Percentiles rank a stretch among this genome's conserved stretches.
Conservation (phyloP, 1,284 basidiomycete species). For the Ceratobasidium sp. region DNA sequence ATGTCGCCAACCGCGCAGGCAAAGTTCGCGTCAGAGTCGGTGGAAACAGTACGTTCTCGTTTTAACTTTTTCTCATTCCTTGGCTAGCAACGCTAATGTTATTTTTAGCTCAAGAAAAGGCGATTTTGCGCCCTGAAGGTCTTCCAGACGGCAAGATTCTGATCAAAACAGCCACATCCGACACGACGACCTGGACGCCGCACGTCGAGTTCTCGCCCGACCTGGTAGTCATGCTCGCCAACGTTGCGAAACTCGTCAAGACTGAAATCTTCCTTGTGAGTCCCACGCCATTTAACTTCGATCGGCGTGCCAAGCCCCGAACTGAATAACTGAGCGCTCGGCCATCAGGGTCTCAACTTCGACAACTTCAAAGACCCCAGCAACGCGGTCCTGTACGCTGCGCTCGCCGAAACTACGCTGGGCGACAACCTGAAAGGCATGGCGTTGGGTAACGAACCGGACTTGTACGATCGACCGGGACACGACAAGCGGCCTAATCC, state of each 20-base stretch:
- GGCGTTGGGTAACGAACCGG: constrained; percentile 48
- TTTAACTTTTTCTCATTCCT: background rate
- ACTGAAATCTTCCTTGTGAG: constrained; percentile 47
- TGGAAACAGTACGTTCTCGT: constrained; percentile 76
- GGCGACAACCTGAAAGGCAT: constrained; percentile 41
- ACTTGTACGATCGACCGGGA: constrained; percentile 32
- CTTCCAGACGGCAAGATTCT: constrained; percentile 43
- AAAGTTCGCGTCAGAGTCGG: constrained; percentile 73
- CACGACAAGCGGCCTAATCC: constrained; percentile 69
- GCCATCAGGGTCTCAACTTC: constrained; percentile 57
- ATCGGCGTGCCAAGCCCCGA: background rate
- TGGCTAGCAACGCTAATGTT: constrained; percentile 51
- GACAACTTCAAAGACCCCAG: constrained; percentile 51
- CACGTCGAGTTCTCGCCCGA: constrained; percentile 47
- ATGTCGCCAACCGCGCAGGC: constrained; percentile 73
- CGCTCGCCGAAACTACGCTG: constrained; percentile 32
- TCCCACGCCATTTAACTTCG: background rate
- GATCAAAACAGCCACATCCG: constrained; percentile 30
- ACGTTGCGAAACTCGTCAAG: constrained; percentile 42
- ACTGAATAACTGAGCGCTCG: background rate
- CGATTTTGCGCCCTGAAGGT: constrained; percentile 35
- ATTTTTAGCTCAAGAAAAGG: constrained; percentile 38
- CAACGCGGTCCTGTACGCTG: constrained; percentile 42
- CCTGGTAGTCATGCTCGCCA: constrained; percentile 43
- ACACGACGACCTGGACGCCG: constrained; percentile 46